These are phyloP conservation scores for Diplogelasinospora grovesii DNA, from an alignment of 495 filamentous ascomycete genomes.

Conservation along the genomic window DNA sequence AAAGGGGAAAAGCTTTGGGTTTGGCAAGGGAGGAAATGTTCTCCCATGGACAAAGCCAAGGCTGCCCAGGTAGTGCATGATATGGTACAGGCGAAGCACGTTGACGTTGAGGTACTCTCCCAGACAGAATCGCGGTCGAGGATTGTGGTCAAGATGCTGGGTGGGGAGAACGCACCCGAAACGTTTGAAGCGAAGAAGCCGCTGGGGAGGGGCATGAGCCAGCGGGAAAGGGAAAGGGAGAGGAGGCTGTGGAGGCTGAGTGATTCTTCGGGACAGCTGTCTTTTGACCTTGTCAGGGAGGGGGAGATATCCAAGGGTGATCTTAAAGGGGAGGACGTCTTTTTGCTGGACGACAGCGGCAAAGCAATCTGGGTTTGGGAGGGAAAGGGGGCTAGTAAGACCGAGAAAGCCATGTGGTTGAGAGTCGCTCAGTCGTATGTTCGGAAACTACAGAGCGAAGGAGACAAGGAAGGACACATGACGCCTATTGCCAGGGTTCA, in stretches of 20 bases:
- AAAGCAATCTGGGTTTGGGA: slow-evolving; percentile 55
- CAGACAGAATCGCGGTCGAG: slow-evolving; percentile 49
- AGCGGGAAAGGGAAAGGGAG: too few species aligned
- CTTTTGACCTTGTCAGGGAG: slow-evolving; percentile 49
- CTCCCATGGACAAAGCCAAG: slow-evolving; percentile 59
- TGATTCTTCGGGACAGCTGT: slow-evolving; percentile 46
- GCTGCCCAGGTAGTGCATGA: slow-evolving; percentile 58
- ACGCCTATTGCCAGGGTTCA: slow-evolving; percentile 48
- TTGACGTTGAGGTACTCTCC: slow-evolving; percentile 55
- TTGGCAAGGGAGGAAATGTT: slow-evolving; percentile 57
- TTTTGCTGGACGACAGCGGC: slow-evolving; percentile 47
- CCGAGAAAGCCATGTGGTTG: slow-evolving; percentile 52
- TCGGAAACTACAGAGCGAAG: slow-evolving; percentile 36
- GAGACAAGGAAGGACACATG: slow-evolving; percentile 32
- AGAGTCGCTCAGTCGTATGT: slow-evolving; percentile 51
- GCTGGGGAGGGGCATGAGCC: slow-evolving; percentile 18
- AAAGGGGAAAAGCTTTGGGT: slow-evolving; percentile 55
- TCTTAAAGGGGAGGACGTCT: slow-evolving; percentile 51
- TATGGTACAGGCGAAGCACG: slow-evolving; percentile 53
- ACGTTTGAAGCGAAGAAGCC: slow-evolving; percentile 30
- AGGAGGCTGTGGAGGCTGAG: slow-evolving; percentile 50
- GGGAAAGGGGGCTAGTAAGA: slow-evolving; percentile 44
- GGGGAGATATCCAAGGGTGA: slow-evolving; percentile 37
- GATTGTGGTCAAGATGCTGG: slow-evolving; percentile 48
- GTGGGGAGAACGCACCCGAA: too few species aligned